These are phyloP conservation scores for Termitomyces titanicus DNA, from an alignment of 768 basidiomycete genomes.

Conservation along the genomic window DNA sequence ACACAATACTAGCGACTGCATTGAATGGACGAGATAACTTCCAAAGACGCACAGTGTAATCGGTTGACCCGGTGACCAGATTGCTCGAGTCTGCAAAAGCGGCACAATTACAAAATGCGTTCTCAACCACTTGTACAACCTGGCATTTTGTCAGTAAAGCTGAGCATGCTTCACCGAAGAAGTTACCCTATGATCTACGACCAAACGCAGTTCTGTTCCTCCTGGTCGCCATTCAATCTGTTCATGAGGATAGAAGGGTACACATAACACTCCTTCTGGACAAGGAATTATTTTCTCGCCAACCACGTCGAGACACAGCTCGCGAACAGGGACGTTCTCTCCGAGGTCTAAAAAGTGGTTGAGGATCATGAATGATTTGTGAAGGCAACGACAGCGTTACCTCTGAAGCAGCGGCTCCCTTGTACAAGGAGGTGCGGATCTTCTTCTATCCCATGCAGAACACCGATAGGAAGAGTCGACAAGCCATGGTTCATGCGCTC, in stretches of 20 bases:
- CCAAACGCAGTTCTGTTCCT: conserved; percentile 54
- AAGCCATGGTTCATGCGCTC: conserved; percentile 66
- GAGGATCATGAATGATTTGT: background rate
- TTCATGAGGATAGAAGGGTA: conserved; percentile 63
- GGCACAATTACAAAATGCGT: conserved; percentile 68
- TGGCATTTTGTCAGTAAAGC: conserved; percentile 21
- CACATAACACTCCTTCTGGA: conserved; percentile 50
- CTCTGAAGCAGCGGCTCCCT: conserved; percentile 50
- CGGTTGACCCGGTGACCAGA: conserved; percentile 77
- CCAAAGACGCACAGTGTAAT: conserved; percentile 86
- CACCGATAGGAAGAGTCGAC: conserved; percentile 68
- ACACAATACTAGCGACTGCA: conserved; percentile 27
- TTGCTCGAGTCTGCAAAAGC: conserved; percentile 70
- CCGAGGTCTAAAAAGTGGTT: conserved; percentile 43
- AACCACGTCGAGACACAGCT: conserved; percentile 55
- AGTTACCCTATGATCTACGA: conserved; percentile 58
- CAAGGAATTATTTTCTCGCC: conserved; percentile 61
- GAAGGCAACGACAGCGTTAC: conserved; percentile 28
- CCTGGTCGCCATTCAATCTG: conserved; percentile 64
- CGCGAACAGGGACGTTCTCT: conserved; percentile 38
- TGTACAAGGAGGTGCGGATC: conserved; percentile 70
- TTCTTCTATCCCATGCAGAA: conserved; percentile 77
- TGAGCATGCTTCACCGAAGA: background rate
- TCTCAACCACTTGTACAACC: conserved; percentile 77
- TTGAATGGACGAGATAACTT: conserved; percentile 39